A percentile compares a stretch with the other conserved stretches of the same genome.
Evolutionary conservation across 2,329 filamentous ascomycete species (phyloP).

Genomic region (Colletotrichum liaoningense): DNA sequence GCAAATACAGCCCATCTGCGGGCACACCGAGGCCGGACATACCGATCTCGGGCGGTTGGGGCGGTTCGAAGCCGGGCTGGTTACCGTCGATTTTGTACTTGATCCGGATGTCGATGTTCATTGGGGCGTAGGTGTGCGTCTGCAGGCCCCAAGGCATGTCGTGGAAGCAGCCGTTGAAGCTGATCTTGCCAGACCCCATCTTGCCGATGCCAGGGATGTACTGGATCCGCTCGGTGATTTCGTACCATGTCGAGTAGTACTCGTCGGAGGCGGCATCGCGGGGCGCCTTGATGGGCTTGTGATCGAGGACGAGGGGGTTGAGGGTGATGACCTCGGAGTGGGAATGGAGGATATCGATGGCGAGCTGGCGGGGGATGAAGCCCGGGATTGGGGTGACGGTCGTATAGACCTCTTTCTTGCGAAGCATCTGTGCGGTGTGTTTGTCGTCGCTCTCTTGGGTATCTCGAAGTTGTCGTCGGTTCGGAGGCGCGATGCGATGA

Average conservation of each 20-base stretch:
- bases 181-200: conserved; percentile 73
- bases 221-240: conserved; percentile 77
- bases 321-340: conserved; percentile 78
- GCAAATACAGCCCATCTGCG: conserved; percentile 73
- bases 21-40: conserved; percentile 68
- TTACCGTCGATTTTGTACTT: conserved; percentile 77
- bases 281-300: conserved; percentile 73
- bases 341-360: conserved; percentile 78
- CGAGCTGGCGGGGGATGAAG: conserved; percentile 77
- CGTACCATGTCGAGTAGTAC: conserved; percentile 80
- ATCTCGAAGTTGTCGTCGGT: background rate
- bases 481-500: background rate
- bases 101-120: conserved; percentile 74
- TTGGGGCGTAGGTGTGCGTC: conserved; percentile 77
- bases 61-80: conserved; percentile 72
- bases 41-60: conserved; percentile 72
- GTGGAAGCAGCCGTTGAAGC: conserved; percentile 78
- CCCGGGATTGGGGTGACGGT: conserved; percentile 77
- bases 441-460: background rate
- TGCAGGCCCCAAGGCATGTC: conserved; percentile 79
- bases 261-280: conserved; percentile 76
- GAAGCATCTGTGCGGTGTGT: conserved; percentile 56
- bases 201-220: conserved; percentile 74
- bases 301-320: conserved; percentile 74
- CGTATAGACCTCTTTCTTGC: conserved; percentile 74